phyloP scores from a whole-genome alignment of 257 asterid species.

The Solanum raphanifolium region DNA sequence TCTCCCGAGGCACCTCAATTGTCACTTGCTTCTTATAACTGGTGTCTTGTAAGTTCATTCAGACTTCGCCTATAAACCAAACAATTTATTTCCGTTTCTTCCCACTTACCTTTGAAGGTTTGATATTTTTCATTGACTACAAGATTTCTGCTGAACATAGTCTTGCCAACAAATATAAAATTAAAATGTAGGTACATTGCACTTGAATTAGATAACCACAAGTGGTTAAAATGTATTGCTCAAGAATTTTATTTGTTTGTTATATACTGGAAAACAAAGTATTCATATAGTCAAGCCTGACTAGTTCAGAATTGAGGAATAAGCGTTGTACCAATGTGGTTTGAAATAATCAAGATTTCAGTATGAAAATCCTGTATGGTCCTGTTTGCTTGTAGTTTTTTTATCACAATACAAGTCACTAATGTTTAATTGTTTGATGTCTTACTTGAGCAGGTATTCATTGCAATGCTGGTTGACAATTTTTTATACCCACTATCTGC shows the following conservation, averaged over 20 bases:
- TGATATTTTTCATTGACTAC: not conserved
- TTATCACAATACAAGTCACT: not conserved
- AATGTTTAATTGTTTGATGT: constrained; percentile 3
- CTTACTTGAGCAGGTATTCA: constrained; percentile 58
- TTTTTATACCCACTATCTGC: constrained; percentile 88
- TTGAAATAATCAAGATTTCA: not conserved
- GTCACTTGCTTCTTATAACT: constrained; percentile 85
- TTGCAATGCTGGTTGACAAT: constrained; percentile 94
- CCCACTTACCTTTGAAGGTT: not conserved
- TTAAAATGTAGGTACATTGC: not conserved
- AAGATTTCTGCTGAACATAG: not conserved
- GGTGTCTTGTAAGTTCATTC: constrained; percentile 78
- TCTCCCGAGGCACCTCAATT: constrained; percentile 94
- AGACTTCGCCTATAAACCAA: not conserved
- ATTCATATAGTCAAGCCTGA: not conserved
- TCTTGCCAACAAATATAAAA: not conserved
- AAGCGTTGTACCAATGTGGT: not conserved
- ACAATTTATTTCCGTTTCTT: not conserved
- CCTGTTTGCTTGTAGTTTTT: not conserved
- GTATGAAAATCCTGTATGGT: not conserved
- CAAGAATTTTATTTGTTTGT: not conserved
- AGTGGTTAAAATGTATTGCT: not conserved
- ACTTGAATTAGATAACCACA: not conserved
- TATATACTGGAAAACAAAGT: not conserved
- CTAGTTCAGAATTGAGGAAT: not conserved